phyloP scores from a whole-genome alignment of 371 early-diverging fungal species.

The Mortierella sp. region DNA sequence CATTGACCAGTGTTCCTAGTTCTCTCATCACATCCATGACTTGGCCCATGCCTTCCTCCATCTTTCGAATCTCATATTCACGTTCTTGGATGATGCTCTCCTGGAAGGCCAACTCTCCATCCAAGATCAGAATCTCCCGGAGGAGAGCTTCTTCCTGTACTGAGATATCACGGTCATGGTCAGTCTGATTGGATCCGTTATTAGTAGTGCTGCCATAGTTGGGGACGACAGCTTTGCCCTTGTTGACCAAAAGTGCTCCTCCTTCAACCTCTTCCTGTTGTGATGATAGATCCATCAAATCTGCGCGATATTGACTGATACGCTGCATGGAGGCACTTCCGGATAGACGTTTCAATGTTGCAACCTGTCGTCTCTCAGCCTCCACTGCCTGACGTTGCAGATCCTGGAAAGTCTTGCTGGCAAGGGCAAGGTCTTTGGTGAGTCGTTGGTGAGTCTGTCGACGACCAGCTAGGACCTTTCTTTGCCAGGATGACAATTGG shows the following conservation, averaged over 20 bases:
- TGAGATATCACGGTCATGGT: conserved; percentile 40
- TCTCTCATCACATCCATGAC: conserved; percentile 49
- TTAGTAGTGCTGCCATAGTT: conserved; percentile 1
- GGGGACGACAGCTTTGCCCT: not conserved
- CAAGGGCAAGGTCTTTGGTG: conserved; percentile 38
- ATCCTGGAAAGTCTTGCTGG: conserved; percentile 36
- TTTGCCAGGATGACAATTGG: conserved; percentile 23
- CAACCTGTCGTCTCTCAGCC: conserved; percentile 37
- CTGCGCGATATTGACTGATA: conserved; percentile 20
- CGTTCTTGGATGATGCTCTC: conserved; percentile 41
- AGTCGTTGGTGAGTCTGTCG: conserved; percentile 41
- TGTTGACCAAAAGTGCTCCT: conserved; percentile 9
- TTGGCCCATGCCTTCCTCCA: conserved; percentile 39
- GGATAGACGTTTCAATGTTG: conserved; percentile 33
- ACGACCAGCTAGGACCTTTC: conserved; percentile 21
- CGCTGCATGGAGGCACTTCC: conserved; percentile 26
- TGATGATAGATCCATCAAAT: conserved; percentile 32
- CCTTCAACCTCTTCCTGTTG: conserved; percentile 25
- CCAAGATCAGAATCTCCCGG: conserved; percentile 28
- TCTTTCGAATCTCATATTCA: conserved; percentile 36
- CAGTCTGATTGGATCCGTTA: not conserved
- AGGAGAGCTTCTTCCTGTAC: conserved; percentile 37
- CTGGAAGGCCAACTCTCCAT: conserved; percentile 39
- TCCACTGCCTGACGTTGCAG: conserved; percentile 35
- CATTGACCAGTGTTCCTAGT: conserved; percentile 34